Base-by-base conservation (phyloP, 352 stramenopile species). In the Globisporangium paddicum region DNA sequence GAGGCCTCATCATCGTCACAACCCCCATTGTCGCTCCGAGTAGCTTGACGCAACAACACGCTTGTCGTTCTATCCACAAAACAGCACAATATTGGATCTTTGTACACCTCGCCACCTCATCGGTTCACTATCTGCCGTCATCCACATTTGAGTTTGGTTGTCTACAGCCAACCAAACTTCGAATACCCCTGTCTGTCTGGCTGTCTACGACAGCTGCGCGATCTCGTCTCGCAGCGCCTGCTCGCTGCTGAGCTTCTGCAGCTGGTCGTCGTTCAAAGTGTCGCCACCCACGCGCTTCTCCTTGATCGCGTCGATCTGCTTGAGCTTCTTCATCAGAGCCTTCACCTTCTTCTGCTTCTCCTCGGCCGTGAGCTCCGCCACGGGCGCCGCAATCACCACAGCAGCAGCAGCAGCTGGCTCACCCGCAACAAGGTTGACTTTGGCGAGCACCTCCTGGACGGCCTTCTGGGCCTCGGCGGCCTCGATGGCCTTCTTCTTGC, bases 261-360 rank as follows among this genome's bases (percentile, higher is more conserved):
- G 46, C 58, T 95, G 86, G 56, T 95, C 86, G 8, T 82, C 76
- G 68, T 95, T 95, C 23, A 95, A 71, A 32, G 71, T 76, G 30
- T 89, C 80, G n/a, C 86, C 86, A 14, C 60, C 67, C 16, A 79
- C 75, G 45, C 78, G 70, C 70, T 93, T 93, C 11, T 73, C 75
- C 71, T 95, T 95, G 62, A 93, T 80, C 38, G 72, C 62, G 60
- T 92, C 79, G 54, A 95, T 95, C 67, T 95, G 86, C 72, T 95
- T 95, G 52, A 95, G 71, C 64, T 93, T 95, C 71, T 95, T 95
- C 60, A 80, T 70, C 58, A 95, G 63, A 9, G 65, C 67, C 72
- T 95, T 95, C 53, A 86, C 68, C 60, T 91, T 92, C 68, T 95
- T 95, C 51, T 87, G 79, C 63, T 91, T 94, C 62, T 94, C 82